Percentiles rank a stretch among this genome's conserved stretches.
Conservation (phyloP, 2,329 filamentous ascomycete species). For the Fusarium irregulare region DNA sequence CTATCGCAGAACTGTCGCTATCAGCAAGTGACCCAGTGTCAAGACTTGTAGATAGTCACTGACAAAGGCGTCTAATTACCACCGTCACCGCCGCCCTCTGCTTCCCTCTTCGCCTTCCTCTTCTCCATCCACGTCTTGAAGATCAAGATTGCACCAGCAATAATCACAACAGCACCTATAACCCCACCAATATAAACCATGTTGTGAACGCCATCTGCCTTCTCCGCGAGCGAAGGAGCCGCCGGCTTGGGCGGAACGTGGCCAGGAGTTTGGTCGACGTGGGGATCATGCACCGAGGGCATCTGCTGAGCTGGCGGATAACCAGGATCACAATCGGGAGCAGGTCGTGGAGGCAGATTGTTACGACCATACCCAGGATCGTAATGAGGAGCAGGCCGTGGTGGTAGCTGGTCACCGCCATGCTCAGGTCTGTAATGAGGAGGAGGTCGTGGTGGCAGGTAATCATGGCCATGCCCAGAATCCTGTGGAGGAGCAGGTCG, state of each 20-base stretch:
- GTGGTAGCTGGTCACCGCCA: too few species aligned
- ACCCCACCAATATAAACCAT: not conserved
- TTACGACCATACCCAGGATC: not conserved
- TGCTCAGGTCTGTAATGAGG: too few species aligned
- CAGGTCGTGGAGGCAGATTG: not conserved
- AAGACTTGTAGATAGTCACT: accelerated
- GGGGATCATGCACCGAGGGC: not conserved
- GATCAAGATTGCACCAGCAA: not conserved
- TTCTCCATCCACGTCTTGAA: not conserved
- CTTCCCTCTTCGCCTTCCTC: not conserved
- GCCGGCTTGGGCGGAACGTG: not conserved
- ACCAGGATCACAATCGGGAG: not conserved
- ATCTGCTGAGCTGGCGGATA: not conserved
- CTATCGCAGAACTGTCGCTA: not conserved
- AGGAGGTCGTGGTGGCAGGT: not conserved
- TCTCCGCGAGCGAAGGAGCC: not conserved
- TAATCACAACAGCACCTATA: not conserved
- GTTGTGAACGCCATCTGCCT: not conserved
- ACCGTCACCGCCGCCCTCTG: not conserved
- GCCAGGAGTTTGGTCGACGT: not conserved
- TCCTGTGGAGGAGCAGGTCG: not conserved
- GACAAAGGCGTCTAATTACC: accelerated
- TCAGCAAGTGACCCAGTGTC: not conserved
- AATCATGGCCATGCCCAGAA: too few species aligned
- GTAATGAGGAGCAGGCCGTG: not conserved